Percentiles rank a stretch among this genome's conserved stretches.
Evolutionary conservation across 352 stramenopile species (phyloP).

Genomic region (Aphanomyces stellatus): DNA sequence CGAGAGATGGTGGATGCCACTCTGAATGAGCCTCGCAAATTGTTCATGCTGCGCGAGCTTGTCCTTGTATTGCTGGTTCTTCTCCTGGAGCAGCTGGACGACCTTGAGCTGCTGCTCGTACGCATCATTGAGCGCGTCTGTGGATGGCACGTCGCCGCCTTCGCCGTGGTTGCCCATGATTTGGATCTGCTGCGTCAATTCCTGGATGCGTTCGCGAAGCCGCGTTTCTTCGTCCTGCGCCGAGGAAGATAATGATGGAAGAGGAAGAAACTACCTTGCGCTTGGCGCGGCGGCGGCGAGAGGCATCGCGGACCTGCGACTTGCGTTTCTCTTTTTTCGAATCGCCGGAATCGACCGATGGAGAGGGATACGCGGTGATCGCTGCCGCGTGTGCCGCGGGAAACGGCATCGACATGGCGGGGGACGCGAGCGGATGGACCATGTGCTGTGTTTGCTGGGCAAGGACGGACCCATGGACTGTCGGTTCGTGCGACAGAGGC

Average conservation of each 20-base stretch:
- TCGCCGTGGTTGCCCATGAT: slow-evolving; percentile 51
- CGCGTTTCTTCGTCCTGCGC: slow-evolving; percentile 62
- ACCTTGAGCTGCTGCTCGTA: slow-evolving; percentile 80
- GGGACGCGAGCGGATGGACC: no score
- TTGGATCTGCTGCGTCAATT: slow-evolving; percentile 75
- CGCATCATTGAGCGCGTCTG: slow-evolving; percentile 63
- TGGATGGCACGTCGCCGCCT: slow-evolving; percentile 24
- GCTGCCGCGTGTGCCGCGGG: no score
- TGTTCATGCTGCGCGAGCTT: slow-evolving; percentile 76
- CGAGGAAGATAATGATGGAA: not conserved
- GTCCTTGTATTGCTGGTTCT: slow-evolving; percentile 81
- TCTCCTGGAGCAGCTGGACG: slow-evolving; percentile 65
- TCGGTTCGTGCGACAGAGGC: no score
- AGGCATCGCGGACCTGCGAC: slow-evolving; percentile 72
- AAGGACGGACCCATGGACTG: no score
- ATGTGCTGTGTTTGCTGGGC: no score
- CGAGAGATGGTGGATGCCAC: slow-evolving; percentile 31
- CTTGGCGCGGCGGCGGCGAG: slow-evolving; percentile 69
- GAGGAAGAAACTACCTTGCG: slow-evolving; percentile 31
- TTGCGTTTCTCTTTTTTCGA: slow-evolving; percentile 74
- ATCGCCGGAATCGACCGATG: slow-evolving; percentile 24
- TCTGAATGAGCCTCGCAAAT: slow-evolving; percentile 79
- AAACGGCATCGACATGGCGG: no score
- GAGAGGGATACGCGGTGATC: no score
- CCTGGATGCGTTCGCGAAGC: slow-evolving; percentile 64